Percentiles rank a stretch among this genome's conserved stretches.
Conservation (phyloP, 176 grass and related monocot genomes). For the Oryza officinalis region DNA sequence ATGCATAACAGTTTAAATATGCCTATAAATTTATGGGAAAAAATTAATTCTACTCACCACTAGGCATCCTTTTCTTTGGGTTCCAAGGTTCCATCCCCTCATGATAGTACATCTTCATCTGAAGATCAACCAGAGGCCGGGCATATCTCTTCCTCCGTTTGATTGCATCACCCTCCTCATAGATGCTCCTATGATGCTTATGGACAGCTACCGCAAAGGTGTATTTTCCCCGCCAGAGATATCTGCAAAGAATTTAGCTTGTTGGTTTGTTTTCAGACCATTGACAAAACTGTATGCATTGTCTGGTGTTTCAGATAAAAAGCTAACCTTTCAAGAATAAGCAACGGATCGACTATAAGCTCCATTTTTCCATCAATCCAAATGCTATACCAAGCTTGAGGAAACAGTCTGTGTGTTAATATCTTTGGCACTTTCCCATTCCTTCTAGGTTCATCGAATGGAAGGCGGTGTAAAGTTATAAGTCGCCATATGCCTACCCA, state of each 20-base stretch:
- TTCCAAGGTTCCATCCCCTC: slow-evolving; percentile 90
- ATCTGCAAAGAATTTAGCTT: slow-evolving; percentile 47
- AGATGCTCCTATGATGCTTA: slow-evolving; percentile 96
- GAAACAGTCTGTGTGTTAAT: slow-evolving; percentile 89
- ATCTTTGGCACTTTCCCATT: slow-evolving; percentile 99
- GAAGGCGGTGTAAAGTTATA: slow-evolving; percentile 57
- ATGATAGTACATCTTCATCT: slow-evolving; percentile 95
- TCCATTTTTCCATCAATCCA: slow-evolving; percentile 99
- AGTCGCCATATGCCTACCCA: slow-evolving; percentile 98
- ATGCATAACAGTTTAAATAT: background rate
- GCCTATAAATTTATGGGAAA: background rate
- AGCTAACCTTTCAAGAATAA: slow-evolving; percentile 90
- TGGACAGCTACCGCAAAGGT: slow-evolving; percentile 90
- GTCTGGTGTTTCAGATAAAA: background rate
- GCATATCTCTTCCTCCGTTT: slow-evolving; percentile 94
- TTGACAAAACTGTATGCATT: background rate
- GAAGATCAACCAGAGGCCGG: slow-evolving; percentile 86
- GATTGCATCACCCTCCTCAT: slow-evolving; percentile 92
- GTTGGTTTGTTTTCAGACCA: slow-evolving; percentile 16
- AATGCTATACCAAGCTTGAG: slow-evolving; percentile 93
- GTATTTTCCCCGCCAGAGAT: slow-evolving; percentile 84
- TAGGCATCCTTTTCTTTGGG: slow-evolving; percentile 56
- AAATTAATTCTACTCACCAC: slow-evolving; percentile 53
- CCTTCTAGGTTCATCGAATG: slow-evolving; percentile 98
- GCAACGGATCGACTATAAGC: slow-evolving; percentile 92